A percentile compares a stretch with the other conserved stretches of the same genome.
Evolutionary conservation across 2,329 filamentous ascomycete species (phyloP).

Genomic region (Paecilomyces sp.): DNA sequence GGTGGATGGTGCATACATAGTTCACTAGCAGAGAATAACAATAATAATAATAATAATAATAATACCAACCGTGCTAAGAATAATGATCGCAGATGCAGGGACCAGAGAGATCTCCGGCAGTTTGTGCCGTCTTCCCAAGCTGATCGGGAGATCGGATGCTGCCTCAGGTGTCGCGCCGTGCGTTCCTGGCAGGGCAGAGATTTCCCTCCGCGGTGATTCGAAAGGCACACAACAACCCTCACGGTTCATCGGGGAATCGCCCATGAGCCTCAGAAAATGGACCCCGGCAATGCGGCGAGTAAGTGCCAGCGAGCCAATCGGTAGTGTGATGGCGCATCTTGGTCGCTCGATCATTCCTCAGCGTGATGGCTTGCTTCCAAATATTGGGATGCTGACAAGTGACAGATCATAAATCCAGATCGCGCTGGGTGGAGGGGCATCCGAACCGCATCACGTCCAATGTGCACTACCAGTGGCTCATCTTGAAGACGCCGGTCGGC

Average conservation of each 20-base stretch:
- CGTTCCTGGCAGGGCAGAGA: neutral
- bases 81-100: too few species aligned
- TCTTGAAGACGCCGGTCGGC: neutral
- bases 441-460: neutral
- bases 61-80: too few species aligned
- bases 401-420: neutral
- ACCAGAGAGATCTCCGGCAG: too few species aligned
- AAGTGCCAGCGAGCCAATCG: neutral
- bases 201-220: neutral
- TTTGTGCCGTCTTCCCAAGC: neutral
- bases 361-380: neutral
- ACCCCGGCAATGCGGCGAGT: neutral
- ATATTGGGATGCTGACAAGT: neutral
- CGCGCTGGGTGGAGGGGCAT: neutral
- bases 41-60: too few species aligned
- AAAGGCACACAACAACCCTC: neutral
- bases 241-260: neutral
- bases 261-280: neutral
- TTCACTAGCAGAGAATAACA: too few species aligned
- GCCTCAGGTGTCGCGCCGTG: neutral
- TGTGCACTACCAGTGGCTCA: neutral
- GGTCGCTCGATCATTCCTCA: neutral
- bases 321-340: neutral
- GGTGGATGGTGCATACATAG: neutral
- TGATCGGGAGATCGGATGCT: neutral